Evolutionary conservation across 345 rosid genomes (phyloP), one percentile per base, ranked within the genome.

Genomic region (Pistacia integerrima): DNA sequence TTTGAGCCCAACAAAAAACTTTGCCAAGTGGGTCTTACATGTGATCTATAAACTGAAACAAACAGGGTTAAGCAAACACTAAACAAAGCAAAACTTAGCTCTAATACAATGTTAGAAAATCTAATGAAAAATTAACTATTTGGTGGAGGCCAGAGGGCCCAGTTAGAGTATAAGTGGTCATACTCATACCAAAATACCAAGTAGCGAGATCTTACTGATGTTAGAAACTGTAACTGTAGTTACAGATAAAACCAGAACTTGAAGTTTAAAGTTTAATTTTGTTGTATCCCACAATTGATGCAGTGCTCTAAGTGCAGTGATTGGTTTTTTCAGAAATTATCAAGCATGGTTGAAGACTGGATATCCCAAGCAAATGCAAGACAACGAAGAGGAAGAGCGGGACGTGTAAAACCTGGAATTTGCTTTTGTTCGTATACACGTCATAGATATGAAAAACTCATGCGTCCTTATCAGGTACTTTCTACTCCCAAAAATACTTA

Each of bases 331-430:
- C 74, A 94, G 98, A 94, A 94, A 94, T 76, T 92, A 75, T 85
- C 98, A 64, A 91, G 97, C 85, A 94, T 94, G 97, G 97, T 92
- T 74, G 97, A 94, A 87, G 98, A 94, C 84, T 94, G 98, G 98
- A 90, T 94, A 81, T 91, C 97, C 75, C 87, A 86, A 86, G 98
- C 98, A 67, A 94, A 94, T 84, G 93, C 91, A 49, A 87, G 92
- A 83, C 97, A 94, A 62, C 86, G 98, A 8, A 85, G 89, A 67
- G 97, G 98, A 78, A 87, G 98, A 86, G 98, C 97, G 76, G 97
- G 97, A 35, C 97, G 98, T 49, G 98, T 94, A 74, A 92, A 91
- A 85, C 97, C 97, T 70, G 97, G 98, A 80, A 87, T 79, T 38
- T 94, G 98, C 85, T 91, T 86, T 84, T 88, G 90, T 72, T 83